A percentile compares a stretch with the other conserved stretches of the same genome.
Evolutionary conservation across 306 rosid species (phyloP).

Genomic region (Lotus japonicus): DNA sequence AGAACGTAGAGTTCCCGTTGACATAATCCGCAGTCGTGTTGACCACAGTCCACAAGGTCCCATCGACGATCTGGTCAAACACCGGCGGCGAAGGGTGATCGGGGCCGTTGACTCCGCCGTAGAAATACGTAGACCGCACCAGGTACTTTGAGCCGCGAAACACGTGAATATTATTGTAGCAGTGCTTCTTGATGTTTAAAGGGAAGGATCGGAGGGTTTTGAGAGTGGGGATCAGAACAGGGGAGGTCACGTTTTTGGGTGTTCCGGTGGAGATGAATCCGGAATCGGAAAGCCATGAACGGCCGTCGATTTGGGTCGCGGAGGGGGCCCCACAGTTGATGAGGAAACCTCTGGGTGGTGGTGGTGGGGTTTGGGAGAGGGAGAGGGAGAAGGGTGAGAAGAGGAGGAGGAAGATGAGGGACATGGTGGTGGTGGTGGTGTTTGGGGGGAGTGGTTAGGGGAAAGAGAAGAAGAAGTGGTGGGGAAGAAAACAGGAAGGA

Average conservation of each 20-base stretch:
- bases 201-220: constrained; percentile 72
- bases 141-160: constrained; percentile 51
- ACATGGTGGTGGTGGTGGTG: constrained; percentile 32
- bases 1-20: constrained; percentile 30
- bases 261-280: constrained; percentile 40
- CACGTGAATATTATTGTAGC: constrained; percentile 48
- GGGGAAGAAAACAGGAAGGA: constrained; percentile 5
- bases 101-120: constrained; percentile 53
- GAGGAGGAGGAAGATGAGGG: constrained; percentile 28
- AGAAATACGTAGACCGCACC: constrained; percentile 72
- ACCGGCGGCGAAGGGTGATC: constrained; percentile 56
- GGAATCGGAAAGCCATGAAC: constrained; percentile 53
- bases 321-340: constrained; percentile 57
- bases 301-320: constrained; percentile 28
- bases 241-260: constrained; percentile 29
- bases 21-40: constrained; percentile 65
- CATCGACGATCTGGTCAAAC: constrained; percentile 87
- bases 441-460: too few species aligned
- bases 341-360: constrained; percentile 44
- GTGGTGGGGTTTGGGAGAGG: constrained; percentile 34
- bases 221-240: constrained; percentile 29
- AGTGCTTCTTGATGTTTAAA: constrained; percentile 36
- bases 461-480: not conserved
- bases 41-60: constrained; percentile 73
- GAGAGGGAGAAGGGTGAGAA: constrained; percentile 25